phyloP scores from a whole-genome alignment of 371 early-diverging fungal genomes.

The Nematocida minor region DNA sequence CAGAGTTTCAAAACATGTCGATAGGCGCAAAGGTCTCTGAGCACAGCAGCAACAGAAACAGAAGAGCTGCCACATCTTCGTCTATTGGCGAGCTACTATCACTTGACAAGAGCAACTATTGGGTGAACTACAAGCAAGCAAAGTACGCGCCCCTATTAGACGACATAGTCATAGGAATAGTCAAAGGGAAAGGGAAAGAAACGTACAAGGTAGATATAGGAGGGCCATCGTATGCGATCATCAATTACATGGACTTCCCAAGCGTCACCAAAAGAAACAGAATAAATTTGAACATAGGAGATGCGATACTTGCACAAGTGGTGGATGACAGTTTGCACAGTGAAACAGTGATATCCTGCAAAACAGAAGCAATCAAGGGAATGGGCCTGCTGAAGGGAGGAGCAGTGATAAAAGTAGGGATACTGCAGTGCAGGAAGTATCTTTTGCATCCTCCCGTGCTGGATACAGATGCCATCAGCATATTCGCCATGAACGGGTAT shows the following conservation, averaged over 20 bases:
- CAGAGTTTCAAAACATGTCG: not conserved
- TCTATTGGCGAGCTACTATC: constrained; percentile 18
- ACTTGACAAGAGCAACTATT: constrained; percentile 13
- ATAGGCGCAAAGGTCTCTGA: constrained; percentile 3
- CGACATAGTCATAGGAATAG: constrained; percentile 60
- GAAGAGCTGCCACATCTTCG: not conserved
- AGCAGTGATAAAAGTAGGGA: constrained; percentile 50
- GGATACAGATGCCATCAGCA: constrained; percentile 12
- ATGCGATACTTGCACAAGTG: constrained; percentile 57
- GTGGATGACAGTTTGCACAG: constrained; percentile 17
- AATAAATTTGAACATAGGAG: constrained; percentile 53
- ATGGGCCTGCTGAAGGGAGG: constrained; percentile 57
- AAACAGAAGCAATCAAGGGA: constrained; percentile 41
- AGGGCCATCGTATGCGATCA: constrained; percentile 15
- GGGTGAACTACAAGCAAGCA: constrained; percentile 35
- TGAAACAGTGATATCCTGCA: constrained; percentile 57
- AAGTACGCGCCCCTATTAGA: constrained; percentile 54
- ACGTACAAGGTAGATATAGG: constrained; percentile 56
- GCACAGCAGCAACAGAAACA: not conserved
- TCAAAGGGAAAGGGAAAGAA: constrained; percentile 53
- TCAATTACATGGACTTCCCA: constrained; percentile 59
- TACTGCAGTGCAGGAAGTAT: constrained; percentile 45
- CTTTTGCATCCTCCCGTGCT: constrained; percentile 48
- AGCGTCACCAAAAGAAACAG: constrained; percentile 65
- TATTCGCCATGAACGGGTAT: constrained; percentile 61